phyloP scores from a whole-genome alignment of 179 eudicot genomes.

The Sideroxylon spinosum region DNA sequence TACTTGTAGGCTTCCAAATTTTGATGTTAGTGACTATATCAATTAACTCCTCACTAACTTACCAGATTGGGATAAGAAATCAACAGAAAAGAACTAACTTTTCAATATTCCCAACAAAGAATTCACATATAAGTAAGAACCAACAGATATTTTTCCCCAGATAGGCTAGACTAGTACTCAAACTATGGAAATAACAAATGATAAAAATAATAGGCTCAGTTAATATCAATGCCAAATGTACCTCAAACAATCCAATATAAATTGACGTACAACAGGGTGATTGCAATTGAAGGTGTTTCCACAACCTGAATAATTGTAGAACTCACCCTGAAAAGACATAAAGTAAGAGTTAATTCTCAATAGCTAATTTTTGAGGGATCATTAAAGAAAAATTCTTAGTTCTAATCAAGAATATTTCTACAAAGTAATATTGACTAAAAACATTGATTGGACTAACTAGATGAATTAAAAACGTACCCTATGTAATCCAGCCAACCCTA shows the following conservation, averaged over 20 bases:
- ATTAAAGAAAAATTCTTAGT: not conserved
- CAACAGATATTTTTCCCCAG: not conserved
- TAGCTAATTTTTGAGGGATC: not conserved
- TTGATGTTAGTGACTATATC: not conserved
- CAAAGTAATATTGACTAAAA: not conserved
- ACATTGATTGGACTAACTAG: not conserved
- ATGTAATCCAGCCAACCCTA: not conserved
- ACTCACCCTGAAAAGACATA: slow-evolving; percentile 73
- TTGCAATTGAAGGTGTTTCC: slow-evolving; percentile 98
- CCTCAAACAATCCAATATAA: slow-evolving; percentile 90
- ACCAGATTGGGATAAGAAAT: not conserved
- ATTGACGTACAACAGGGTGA: slow-evolving; percentile 94
- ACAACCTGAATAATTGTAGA: slow-evolving; percentile 94
- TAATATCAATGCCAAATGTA: slow-evolving; percentile 24
- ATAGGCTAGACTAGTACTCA: not conserved
- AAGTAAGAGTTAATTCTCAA: not conserved
- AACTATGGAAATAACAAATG: not conserved
- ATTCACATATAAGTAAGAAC: not conserved
- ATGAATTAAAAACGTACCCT: not conserved
- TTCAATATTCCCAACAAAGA: not conserved
- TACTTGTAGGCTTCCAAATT: not conserved
- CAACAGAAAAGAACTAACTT: not conserved
- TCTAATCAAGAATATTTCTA: not conserved
- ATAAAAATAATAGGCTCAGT: not conserved
- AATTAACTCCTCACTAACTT: not conserved